Evolutionary conservation across 768 basidiomycete species (phyloP), one percentile per base, ranked within the genome.

Genomic region (Phanerodontia chrysosporium): DNA sequence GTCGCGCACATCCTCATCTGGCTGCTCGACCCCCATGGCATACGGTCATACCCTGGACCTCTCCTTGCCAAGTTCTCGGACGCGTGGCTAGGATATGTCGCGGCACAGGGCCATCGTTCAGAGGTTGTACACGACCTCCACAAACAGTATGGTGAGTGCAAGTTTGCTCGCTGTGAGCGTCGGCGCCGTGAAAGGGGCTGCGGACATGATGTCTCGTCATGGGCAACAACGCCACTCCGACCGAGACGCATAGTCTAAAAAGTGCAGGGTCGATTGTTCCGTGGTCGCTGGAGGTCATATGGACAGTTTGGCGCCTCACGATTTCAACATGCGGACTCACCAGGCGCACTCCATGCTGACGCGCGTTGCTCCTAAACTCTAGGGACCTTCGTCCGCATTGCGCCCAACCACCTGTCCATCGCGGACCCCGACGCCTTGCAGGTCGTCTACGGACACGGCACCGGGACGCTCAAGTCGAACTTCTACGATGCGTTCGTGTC

Each of bases 361-460:
- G 25, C 49, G 5, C 16, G 5, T 32, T 18, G 3, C 18, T 48
- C 24, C n/a, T 32, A 30, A n/a, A 51, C n/a, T 22, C 16, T 49
- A 76, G 76, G 76, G 44, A 70, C 69, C 4, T 72, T 78, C 46
- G 75, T 78, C 16, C 71, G 77, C 57, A 67, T 79, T 56, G 76
- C 77, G 10, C 79, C 79, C 1, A 75, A 78, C 60, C 77, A 80
- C 60, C 59, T 82, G 22, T 78, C 76, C n/a, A 75, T 82, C 58
- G 67, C 76, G 5, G 78, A 90, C 65, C 90, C 92, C 0, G 86
- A 85, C 0, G 92, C 92, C 0, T 80, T 95, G 14, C 77, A 77
- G 39, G 68, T 85, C 58, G 78, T 95, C 14, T 94, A 94, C 66
- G 92, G 85, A 0, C 92, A 86, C 62, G 91, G 91, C 3, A 92